Conservation (phyloP, 768 basidiomycete genomes). For the Polyporus arcularius region DNA sequence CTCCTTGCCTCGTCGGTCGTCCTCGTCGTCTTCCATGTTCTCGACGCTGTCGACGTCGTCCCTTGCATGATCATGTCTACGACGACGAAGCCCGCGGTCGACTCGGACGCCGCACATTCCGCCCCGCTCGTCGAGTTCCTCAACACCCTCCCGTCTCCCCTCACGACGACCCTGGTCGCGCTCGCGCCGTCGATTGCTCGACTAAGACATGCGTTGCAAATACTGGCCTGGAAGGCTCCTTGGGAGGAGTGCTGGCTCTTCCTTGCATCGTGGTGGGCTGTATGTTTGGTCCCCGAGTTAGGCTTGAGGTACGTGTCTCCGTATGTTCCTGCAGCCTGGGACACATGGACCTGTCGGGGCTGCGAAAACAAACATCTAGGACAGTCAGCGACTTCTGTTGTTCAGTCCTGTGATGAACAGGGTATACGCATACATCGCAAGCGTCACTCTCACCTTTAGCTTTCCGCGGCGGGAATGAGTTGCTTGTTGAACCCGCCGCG, state of each 20-base stretch:
- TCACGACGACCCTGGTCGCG: constrained; percentile 60
- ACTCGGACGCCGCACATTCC: constrained; percentile 1
- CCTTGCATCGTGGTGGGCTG: constrained; percentile 75
- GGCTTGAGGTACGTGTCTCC: constrained; percentile 46
- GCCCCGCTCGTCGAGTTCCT: constrained; percentile 46
- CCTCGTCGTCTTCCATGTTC: not conserved
- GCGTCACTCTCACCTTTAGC: too few relatives aligned
- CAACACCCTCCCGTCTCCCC: constrained; percentile 58
- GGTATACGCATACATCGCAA: too few relatives aligned
- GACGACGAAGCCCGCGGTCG: too few relatives aligned
- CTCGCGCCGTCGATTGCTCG: constrained; percentile 56
- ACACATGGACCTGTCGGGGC: too few relatives aligned
- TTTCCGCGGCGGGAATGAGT: too few relatives aligned
- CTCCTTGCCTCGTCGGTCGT: not conserved
- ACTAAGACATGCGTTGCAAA: constrained; percentile 45
- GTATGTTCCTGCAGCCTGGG: not conserved
- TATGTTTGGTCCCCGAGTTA: constrained; percentile 55
- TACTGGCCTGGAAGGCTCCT: constrained; percentile 56
- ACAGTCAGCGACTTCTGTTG: too few relatives aligned
- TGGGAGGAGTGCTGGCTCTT: constrained; percentile 68
- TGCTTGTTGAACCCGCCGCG: too few relatives aligned
- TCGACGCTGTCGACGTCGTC: not conserved
- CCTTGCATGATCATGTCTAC: too few relatives aligned
- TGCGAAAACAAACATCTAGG: too few relatives aligned
- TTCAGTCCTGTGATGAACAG: too few relatives aligned